Evolutionary conservation across 2,329 filamentous ascomycete genomes (phyloP).

Genomic region (Colletotrichum spinosum): DNA sequence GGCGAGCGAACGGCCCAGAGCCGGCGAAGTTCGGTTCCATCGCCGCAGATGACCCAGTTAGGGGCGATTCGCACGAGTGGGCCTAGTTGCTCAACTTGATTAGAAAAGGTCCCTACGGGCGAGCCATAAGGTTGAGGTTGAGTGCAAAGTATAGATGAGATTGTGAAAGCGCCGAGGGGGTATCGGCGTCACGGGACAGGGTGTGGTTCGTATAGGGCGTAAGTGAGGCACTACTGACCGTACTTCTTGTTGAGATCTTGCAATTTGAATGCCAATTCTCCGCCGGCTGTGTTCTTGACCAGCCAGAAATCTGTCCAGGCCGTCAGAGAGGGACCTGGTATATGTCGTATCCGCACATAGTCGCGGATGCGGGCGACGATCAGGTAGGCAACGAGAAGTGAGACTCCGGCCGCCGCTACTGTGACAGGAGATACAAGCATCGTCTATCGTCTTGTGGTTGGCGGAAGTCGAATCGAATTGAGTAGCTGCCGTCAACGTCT

Average conservation of each 20-base stretch:
- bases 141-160: neutral
- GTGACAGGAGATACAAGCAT: no score
- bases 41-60: conserved; percentile 45
- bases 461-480: conserved; percentile 49
- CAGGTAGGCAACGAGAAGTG: neutral
- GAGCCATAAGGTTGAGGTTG: neutral
- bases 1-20: conserved; percentile 45
- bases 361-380: conserved; percentile 10
- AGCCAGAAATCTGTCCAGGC: conserved; percentile 48
- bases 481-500: no score
- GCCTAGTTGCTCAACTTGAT: conserved; percentile 34
- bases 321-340: conserved; percentile 42
- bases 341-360: conserved; percentile 42
- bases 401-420: no score
- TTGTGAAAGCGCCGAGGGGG: no score
- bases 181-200: no score
- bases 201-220: neutral
- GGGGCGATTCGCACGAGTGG: conserved; percentile 44
- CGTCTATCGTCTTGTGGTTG: conserved; percentile 43
- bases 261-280: conserved; percentile 42
- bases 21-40: conserved; percentile 44
- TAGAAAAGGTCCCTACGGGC: neutral
- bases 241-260: conserved; percentile 40
- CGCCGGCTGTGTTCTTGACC: conserved; percentile 39
- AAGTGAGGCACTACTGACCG: conserved; percentile 31